Evolutionary conservation across 2,329 filamentous ascomycete genomes (phyloP).

Genomic region (Chaetomium strumarium): DNA sequence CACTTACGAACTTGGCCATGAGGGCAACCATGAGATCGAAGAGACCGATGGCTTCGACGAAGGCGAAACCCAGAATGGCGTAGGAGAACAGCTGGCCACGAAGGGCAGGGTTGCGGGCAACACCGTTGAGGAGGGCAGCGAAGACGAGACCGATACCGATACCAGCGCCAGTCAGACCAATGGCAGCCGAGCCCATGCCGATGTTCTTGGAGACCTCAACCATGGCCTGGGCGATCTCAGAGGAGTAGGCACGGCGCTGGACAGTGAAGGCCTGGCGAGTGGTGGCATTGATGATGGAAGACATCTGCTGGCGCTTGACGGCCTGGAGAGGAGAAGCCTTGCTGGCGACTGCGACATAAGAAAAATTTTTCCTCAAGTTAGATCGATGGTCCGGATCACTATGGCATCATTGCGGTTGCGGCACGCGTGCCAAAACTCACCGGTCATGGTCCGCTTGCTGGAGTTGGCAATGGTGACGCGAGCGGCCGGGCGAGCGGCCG

Average conservation of each 20-base stretch:
- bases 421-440: constrained; percentile 43
- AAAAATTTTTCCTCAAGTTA: constrained; percentile 14
- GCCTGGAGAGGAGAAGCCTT: constrained; percentile 61
- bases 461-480: constrained; percentile 57
- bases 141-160: constrained; percentile 95
- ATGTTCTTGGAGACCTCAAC: constrained; percentile 88
- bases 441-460: constrained; percentile 71
- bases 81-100: constrained; percentile 94
- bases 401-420: constrained; percentile 5
- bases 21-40: constrained; percentile 90
- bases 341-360: constrained; percentile 42
- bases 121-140: constrained; percentile 80
- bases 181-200: constrained; percentile 83
- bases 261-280: constrained; percentile 57
- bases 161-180: constrained; percentile 88
- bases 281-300: constrained; percentile 60
- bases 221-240: constrained; percentile 81
- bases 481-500: constrained; percentile 66
- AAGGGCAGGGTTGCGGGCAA: constrained; percentile 91
- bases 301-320: constrained; percentile 67
- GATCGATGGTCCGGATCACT: constrained; percentile 14
- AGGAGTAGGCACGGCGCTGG: constrained; percentile 70
- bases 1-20: constrained; percentile 82
- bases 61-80: constrained; percentile 92
- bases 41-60: constrained; percentile 87